Conservation (phyloP, 1,284 basidiomycete genomes). For the Puccinia brachypodii region DNA sequence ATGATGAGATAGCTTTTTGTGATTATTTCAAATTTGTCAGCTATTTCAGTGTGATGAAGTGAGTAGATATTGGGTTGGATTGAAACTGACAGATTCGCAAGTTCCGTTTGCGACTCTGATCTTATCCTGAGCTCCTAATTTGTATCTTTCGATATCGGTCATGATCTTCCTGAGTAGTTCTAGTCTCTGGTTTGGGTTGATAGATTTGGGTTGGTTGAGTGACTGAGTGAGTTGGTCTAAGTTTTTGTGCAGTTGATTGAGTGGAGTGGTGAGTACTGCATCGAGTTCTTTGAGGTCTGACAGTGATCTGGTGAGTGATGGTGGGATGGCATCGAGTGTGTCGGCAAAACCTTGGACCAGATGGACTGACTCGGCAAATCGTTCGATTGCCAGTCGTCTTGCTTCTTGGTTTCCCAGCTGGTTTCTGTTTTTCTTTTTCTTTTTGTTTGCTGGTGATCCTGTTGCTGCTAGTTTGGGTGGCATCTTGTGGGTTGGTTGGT, state of each 20-base stretch:
- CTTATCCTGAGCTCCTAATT: conserved; percentile 97
- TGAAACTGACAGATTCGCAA: conserved; percentile 69
- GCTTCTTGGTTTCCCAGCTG: not conserved
- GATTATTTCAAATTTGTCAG: not conserved
- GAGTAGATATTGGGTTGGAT: not conserved
- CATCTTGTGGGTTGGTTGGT: too few species aligned
- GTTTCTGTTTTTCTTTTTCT: not conserved
- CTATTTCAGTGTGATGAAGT: not conserved
- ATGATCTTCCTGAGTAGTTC: conserved; percentile 87
- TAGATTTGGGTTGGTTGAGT: conserved; percentile 64
- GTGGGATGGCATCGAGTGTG: conserved; percentile 86
- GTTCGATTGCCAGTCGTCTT: conserved; percentile 1
- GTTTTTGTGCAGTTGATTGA: conserved; percentile 63
- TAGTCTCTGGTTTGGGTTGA: conserved; percentile 72
- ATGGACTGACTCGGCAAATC: conserved; percentile 44
- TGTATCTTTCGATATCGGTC: conserved; percentile 85
- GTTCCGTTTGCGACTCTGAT: conserved; percentile 93
- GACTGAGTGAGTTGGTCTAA: conserved; percentile 47
- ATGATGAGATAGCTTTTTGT: conserved; percentile 33
- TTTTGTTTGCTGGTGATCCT: not conserved
- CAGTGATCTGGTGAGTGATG: conserved; percentile 89
- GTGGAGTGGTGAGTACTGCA: conserved; percentile 77
- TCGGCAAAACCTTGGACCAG: conserved; percentile 23
- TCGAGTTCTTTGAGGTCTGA: conserved; percentile 96
- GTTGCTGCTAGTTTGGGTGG: not conserved